Base-by-base conservation (phyloP, 2,329 filamentous ascomycete genomes). In the Fusarium tjaetaba region DNA sequence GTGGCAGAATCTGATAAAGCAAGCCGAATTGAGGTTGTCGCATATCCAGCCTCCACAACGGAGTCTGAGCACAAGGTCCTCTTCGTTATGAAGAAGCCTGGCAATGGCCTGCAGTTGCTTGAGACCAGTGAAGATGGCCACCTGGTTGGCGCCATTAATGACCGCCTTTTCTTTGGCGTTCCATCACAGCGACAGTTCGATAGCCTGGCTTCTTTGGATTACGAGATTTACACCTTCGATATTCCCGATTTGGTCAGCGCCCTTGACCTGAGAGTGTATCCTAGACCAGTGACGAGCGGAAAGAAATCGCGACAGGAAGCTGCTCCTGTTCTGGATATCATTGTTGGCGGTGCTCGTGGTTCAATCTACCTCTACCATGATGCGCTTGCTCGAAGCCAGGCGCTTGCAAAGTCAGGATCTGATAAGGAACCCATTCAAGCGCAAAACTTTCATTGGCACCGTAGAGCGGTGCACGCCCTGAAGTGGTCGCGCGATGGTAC, bases 401-500 rank as follows among this genome's bases (percentile, higher is more conserved):
- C 80, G 51, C 80, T 85, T 38, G 81, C 82, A 5, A 82, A 81
- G 52, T 77, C 80, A 4, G 82, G 82, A 41, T 76, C 76, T 58
- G 81, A 84, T 78, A 84, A 85, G 75, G 82, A 89, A 45, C 86
- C 88, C 26, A 80, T 90, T 30, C 86, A 87, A 68, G 87, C 87
- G 39, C 90, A 92, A 64, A 93, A 92, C 72, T 86, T 95, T 60
- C 96, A 98, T 81, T 99, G 96, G 96, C 96, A 99, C 82, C 89
- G 95, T 76, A 91, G 92, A 76, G 90, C 92, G 55, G 95, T 98
- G 14, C 92, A 93, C 76, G 89, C 94, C 15, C 87, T 97, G 65
- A 97, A 96, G 82, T 98, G 95, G 93, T 98, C 96, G 20, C 87
- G 87, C 75, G 96, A 99, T 86, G 95, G 96, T 94, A 88, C 45